A percentile compares a stretch with the other conserved stretches of the same genome.
These are phyloP conservation scores for Exophiala aquamarina DNA, from an alignment of 2,329 filamentous ascomycete genomes.

Conservation along the genomic window DNA sequence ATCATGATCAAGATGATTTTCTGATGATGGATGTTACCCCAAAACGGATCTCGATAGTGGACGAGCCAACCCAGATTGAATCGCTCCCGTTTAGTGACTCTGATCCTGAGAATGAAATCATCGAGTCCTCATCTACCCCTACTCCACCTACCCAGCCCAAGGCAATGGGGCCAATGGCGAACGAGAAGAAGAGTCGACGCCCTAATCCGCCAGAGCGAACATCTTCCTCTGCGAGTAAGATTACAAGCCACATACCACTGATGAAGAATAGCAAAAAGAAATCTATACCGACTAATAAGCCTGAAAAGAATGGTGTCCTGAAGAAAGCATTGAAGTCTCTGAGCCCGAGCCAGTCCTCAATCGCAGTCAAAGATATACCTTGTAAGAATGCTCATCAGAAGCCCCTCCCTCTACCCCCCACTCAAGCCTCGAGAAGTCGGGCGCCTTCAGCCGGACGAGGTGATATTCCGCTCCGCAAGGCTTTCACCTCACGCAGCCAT, in stretches of 20 bases:
- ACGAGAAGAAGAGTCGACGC: slow-evolving; percentile 29
- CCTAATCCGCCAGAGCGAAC: slow-evolving; percentile 16
- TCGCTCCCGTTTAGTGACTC: slow-evolving; percentile 4
- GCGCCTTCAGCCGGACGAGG: slow-evolving; percentile 13
- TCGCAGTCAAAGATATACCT: slow-evolving; percentile 22
- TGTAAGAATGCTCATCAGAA: slow-evolving; percentile 11
- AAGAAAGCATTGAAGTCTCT: slow-evolving; percentile 28
- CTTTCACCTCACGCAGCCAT: slow-evolving; percentile 16
- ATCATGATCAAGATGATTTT: slow-evolving; percentile 23
- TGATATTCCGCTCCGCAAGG: slow-evolving; percentile 15
- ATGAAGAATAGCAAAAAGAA: slow-evolving; percentile 19
- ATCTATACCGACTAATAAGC: slow-evolving; percentile 10
- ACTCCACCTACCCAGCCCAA: slow-evolving; percentile 9
- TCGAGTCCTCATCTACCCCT: slow-evolving; percentile 11
- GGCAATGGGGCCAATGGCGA: slow-evolving; percentile 19
- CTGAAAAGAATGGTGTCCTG: slow-evolving; percentile 23
- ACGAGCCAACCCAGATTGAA: slow-evolving; percentile 18
- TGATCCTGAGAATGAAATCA: slow-evolving; percentile 9
- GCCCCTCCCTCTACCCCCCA: slow-evolving; percentile 4
- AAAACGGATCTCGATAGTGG: slow-evolving; percentile 22
- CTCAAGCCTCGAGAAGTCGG: slow-evolving; percentile 9
- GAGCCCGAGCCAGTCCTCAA: slow-evolving; percentile 27
- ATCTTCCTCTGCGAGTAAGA: slow-evolving; percentile 10
- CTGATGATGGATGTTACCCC: slow-evolving; percentile 19
- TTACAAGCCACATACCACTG: slow-evolving; percentile 17